These are phyloP conservation scores for Penicillium rolfsii DNA, from an alignment of 2,329 filamentous ascomycete species.

Conservation along the genomic window DNA sequence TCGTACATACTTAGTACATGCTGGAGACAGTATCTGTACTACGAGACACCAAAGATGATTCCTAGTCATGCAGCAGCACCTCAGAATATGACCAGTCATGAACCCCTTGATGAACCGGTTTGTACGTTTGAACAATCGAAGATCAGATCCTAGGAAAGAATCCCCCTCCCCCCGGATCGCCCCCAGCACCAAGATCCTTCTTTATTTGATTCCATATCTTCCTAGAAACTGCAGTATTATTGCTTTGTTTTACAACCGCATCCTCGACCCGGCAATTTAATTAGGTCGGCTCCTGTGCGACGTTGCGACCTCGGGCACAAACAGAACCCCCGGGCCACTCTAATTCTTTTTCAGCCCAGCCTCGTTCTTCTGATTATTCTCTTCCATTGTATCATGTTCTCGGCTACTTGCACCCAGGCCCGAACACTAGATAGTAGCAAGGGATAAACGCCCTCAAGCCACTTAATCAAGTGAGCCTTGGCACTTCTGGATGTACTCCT, in stretches of 20 bases:
- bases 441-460: background rate
- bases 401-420: background rate
- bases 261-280: constrained; percentile 1
- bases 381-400: background rate
- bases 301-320: background rate
- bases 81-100: constrained; percentile 24
- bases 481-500: too few relatives aligned
- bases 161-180: background rate
- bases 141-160: background rate
- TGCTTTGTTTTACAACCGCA: background rate
- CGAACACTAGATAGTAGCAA: background rate
- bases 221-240: background rate
- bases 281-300: background rate
- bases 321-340: background rate
- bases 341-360: background rate
- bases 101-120: constrained; percentile 21
- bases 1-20: too few relatives aligned
- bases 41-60: too few relatives aligned
- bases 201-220: background rate
- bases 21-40: too few relatives aligned
- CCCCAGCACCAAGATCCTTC: background rate
- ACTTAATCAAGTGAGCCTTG: background rate
- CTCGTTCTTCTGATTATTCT: background rate
- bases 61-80: background rate
- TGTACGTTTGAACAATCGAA: background rate